phyloP scores from a whole-genome alignment of 768 basidiomycete genomes.

The Phaeotremella skinneri region DNA sequence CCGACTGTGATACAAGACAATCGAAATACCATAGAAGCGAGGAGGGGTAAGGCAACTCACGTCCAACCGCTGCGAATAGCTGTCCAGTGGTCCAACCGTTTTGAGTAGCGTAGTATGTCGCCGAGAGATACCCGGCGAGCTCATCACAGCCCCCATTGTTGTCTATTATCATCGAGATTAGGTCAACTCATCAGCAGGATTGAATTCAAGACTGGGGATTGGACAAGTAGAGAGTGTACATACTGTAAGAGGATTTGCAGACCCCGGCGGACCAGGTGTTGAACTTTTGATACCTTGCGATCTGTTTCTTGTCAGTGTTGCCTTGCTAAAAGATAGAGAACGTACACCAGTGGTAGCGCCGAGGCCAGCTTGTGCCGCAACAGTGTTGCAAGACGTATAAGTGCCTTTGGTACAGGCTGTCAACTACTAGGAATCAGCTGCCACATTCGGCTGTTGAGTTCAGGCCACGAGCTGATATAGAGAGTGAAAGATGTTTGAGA shows the following conservation, averaged over 20 bases:
- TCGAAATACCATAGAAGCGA: not conserved
- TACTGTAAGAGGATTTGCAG: constrained; percentile 13
- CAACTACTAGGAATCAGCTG: not conserved
- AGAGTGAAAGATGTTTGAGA: no score
- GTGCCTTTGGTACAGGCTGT: not conserved
- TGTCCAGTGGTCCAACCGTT: constrained; percentile 25
- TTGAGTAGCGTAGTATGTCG: constrained; percentile 20
- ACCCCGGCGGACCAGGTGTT: constrained; percentile 7
- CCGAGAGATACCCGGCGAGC: constrained; percentile 23
- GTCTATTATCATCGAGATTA: constrained; percentile 3
- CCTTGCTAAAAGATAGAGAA: not conserved
- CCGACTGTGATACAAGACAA: no score
- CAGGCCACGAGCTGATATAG: no score
- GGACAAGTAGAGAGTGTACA: not conserved
- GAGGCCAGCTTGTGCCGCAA: not conserved
- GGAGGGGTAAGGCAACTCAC: not conserved
- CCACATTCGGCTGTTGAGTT: no score
- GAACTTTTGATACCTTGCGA: constrained; percentile 5
- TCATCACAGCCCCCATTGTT: constrained; percentile 21
- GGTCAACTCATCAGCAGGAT: not conserved
- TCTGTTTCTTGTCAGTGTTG: not conserved
- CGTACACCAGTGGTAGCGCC: constrained; percentile 3
- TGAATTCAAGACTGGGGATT: not conserved
- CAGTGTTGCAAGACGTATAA: not conserved
- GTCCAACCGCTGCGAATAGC: constrained; percentile 25